These are phyloP conservation scores for Calonectria fujianensis DNA, from an alignment of 2,329 filamentous ascomycete species.

Conservation along the genomic window DNA sequence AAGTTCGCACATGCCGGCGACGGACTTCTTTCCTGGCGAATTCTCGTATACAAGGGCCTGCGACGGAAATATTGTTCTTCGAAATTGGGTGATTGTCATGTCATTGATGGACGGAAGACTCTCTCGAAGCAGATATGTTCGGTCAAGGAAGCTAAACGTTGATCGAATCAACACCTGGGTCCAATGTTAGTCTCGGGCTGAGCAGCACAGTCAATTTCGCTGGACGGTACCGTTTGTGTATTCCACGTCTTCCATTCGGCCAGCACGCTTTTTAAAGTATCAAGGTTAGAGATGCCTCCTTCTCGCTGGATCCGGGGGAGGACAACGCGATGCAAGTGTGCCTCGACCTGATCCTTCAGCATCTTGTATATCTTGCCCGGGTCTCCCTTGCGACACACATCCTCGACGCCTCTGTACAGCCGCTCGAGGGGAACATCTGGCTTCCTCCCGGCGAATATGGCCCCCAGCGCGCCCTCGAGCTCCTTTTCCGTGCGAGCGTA, in stretches of 20 bases:
- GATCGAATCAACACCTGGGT: conserved; percentile 83
- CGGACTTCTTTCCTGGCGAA: conserved; percentile 58
- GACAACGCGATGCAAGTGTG: conserved; percentile 79
- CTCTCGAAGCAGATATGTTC: conserved; percentile 87
- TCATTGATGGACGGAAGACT: conserved; percentile 85
- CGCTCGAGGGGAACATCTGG: conserved; percentile 87
- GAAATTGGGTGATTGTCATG: conserved; percentile 85
- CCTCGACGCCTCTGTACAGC: conserved; percentile 93
- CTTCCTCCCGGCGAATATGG: conserved; percentile 80
- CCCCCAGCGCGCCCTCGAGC: conserved; percentile 82
- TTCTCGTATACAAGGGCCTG: conserved; percentile 38
- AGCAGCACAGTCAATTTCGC: conserved; percentile 26
- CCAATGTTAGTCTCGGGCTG: conserved; percentile 16
- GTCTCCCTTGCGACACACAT: conserved; percentile 87
- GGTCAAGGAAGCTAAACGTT: conserved; percentile 95
- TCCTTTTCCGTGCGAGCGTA: conserved; percentile 85
- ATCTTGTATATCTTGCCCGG: conserved; percentile 80
- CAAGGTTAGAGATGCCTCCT: conserved; percentile 74
- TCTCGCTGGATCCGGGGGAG: conserved; percentile 71
- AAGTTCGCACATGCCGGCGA: conserved; percentile 81
- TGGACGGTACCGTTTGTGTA: conserved; percentile 78
- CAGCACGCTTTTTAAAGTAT: conserved; percentile 75
- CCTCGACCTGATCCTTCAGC: conserved; percentile 79
- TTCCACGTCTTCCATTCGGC: conserved; percentile 86
- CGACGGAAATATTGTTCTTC: conserved; percentile 71